Percentiles rank a stretch among this genome's conserved stretches.
These are phyloP conservation scores for Scalesia atractyloides DNA, from an alignment of 129 eudicot species.

Conservation along the genomic window DNA sequence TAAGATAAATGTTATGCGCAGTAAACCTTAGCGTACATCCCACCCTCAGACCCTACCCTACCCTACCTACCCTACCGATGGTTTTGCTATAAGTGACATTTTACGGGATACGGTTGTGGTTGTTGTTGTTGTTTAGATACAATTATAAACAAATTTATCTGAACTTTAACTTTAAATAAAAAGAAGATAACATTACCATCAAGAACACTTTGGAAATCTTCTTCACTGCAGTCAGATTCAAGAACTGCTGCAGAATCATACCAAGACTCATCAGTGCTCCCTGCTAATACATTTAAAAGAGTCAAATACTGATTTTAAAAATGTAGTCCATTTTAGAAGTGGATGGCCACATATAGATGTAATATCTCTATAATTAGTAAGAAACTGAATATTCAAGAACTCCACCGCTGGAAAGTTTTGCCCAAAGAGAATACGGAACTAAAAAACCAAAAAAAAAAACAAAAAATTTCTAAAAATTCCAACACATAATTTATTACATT, in stretches of 20 bases:
- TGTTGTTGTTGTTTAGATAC: too few species aligned
- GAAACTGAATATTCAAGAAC: slow-evolving; percentile 28
- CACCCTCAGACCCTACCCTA: too few species aligned
- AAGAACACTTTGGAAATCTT: slow-evolving; percentile 83
- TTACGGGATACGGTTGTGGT: too few species aligned
- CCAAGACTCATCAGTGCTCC: slow-evolving; percentile 86
- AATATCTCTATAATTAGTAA: slow-evolving; percentile 33
- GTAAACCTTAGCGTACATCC: too few species aligned
- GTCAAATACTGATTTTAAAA: background rate
- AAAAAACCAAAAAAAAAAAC: slow-evolving; percentile 15
- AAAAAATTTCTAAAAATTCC: slow-evolving; percentile 12
- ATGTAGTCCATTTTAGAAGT: slow-evolving; percentile 1
- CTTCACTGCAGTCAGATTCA: slow-evolving; percentile 94
- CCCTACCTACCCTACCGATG: too few species aligned
- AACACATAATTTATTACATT: background rate
- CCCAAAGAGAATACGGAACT: slow-evolving; percentile 15
- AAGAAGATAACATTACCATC: slow-evolving; percentile 55
- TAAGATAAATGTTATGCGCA: too few species aligned
- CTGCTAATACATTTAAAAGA: slow-evolving; percentile 35
- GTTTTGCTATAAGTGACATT: too few species aligned
- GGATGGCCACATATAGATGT: background rate
- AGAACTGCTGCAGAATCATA: slow-evolving; percentile 75
- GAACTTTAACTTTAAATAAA: background rate
- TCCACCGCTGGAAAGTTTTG: slow-evolving; percentile 28
- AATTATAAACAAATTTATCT: too few species aligned